Base-by-base conservation (phyloP, 73 alveolate species). In the Paramecium bursaria region DNA sequence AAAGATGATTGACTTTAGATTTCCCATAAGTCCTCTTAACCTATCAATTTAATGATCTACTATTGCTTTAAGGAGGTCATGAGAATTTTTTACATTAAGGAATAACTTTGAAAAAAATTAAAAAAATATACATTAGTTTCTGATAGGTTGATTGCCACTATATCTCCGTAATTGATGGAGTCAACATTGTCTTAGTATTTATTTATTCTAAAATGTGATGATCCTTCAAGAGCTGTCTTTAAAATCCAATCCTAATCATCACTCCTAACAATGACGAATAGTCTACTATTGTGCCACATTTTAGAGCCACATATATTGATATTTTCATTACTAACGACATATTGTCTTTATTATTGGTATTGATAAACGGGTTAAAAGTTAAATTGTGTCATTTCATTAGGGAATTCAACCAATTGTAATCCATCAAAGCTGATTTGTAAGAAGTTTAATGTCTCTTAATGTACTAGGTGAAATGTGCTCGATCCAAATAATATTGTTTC, bases 391-490 rank as follows among this genome's bases (percentile, higher is more conserved):
- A 21, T 25, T 10, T 67, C 82, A 17, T 27, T 13, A 2, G 82
- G 82, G 10, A 67, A 67, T 21, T 67, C 82, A 6, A 67, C 55
- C 21, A 67, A 42, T 35, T 27, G 10, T 11, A 39, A 9, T 67
- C 57, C 21, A 31, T 39, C 61, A 9, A 6, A 9, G 7, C 30
- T 9, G 61, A 67, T 47, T 39, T 39, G 11, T 39, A 39, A 11
- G 50, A 67, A 67, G 33, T 47, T 44, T 2, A 67, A 42, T 9
- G 82, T 39, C 33, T 67, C 82, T 21, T 67, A 39, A n/a, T 67
- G 82, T 21, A 67, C 82, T n/a, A 67, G 27, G 44, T 67, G 82
- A 67, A 67, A 67, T 10, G 82, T 67, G 46, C 60, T 39, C 1
- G 82, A 39, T 31, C 82, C 82, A 67, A 33, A 67, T n/a, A 67